Evolutionary conservation across 768 basidiomycete species (phyloP).

Genomic region (Trametes cubensis): DNA sequence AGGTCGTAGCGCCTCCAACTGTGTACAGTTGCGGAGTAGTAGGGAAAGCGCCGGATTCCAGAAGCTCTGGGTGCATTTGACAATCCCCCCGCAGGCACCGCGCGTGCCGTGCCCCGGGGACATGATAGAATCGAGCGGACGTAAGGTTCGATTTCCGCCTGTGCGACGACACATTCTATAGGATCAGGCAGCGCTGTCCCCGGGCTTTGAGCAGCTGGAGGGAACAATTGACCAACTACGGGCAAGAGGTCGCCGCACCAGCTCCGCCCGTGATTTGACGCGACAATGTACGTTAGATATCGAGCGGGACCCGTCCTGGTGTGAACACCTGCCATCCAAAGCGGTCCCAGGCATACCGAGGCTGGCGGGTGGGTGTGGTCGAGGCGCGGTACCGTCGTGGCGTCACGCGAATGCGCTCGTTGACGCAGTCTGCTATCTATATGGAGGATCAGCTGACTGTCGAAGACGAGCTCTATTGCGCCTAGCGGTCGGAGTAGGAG

Average conservation of each 20-base stretch:
- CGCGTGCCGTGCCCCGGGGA: too few species aligned
- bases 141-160: background rate
- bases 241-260: background rate
- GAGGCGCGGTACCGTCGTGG: constrained; percentile 10
- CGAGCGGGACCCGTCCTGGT: background rate
- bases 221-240: background rate
- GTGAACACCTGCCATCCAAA: background rate
- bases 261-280: background rate
- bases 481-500: background rate
- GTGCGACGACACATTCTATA: background rate
- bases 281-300: background rate
- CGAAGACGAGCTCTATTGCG: background rate
- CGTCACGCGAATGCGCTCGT: background rate
- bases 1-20: background rate
- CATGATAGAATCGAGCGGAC: background rate
- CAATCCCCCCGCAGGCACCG: too few species aligned
- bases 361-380: background rate
- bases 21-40: too few species aligned
- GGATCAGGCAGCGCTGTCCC: background rate
- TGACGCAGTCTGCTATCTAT: background rate
- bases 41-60: background rate
- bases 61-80: too few species aligned
- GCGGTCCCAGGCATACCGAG: background rate
- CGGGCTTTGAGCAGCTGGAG: background rate
- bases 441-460: constrained; percentile 10